phyloP scores from a whole-genome alignment of 208 protist species.

The Trypanosoma caninum region DNA sequence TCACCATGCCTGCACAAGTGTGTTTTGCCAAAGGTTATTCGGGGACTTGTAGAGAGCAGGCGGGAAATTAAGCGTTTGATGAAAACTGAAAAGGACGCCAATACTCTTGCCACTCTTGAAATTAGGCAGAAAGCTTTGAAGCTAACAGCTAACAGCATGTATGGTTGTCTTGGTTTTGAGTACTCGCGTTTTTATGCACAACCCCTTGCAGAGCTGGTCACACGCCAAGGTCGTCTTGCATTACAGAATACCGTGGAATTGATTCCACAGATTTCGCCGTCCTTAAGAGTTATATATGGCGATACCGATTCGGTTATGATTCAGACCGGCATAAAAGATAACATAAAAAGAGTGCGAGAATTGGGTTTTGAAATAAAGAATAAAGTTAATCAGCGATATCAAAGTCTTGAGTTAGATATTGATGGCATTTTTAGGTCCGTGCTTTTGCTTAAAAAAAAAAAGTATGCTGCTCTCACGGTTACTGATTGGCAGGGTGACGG shows the following conservation, averaged over 20 bases:
- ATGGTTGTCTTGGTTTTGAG: constrained; percentile 99
- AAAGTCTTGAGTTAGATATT: constrained; percentile 98
- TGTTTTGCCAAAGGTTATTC: constrained; percentile 94
- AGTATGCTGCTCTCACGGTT: constrained; percentile 92
- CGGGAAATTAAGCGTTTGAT: constrained; percentile 95
- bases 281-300: constrained; percentile 93
- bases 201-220: constrained; percentile 98
- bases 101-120: constrained; percentile 87
- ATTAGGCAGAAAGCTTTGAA: constrained; percentile 98
- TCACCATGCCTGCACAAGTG: constrained; percentile 86
- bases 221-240: constrained; percentile 93
- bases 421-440: constrained; percentile 99
- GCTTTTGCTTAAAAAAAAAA: constrained; percentile 95
- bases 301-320: constrained; percentile 99
- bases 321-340: constrained; percentile 92
- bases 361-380: constrained; percentile 92
- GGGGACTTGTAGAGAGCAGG: constrained; percentile 92
- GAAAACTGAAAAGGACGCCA: constrained; percentile 83
- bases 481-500: constrained; percentile 73
- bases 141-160: constrained; percentile 98
- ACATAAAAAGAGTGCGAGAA: constrained; percentile 83
- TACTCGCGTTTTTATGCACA: constrained; percentile 98
- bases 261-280: constrained; percentile 87
- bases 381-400: constrained; percentile 97
- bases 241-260: constrained; percentile 94